Base-by-base conservation (phyloP, 2,329 filamentous ascomycete species). In the Chaetomium sp. region DNA sequence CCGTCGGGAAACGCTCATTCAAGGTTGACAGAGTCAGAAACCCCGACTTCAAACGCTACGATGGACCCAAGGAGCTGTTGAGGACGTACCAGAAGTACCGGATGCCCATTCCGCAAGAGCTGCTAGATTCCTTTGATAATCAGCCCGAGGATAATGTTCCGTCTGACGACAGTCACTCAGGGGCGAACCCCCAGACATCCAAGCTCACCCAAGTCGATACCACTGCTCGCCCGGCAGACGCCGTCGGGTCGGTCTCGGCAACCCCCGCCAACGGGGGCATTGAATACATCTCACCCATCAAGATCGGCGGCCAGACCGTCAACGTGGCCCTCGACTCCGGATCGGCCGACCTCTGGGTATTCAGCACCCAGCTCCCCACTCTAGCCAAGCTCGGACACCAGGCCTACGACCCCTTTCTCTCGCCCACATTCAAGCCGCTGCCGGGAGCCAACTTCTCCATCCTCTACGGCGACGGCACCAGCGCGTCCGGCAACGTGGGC, bases 251-350 rank as follows among this genome's bases (percentile, higher is more conserved):
- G 49, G 90, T 91, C 60, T 78, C 84, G 33, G 87, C 88, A 60
- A 87, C 84, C 31, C 86, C 88, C 13, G 85, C 88, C 68, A 77
- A 83, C 53, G 86, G 87, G 70, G 90, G 90, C 72, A 81, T 85
- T 56, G 86, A 91, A 65, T 93, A 91, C 72, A 82, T 93, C 13
- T 84, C 87, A 0, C 87, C 88, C 0, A 86, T 92, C 60, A 82
- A 74, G n/a, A 84, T 92, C 68, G 90, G 90, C 65, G 87, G 87
- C 5, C 89, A 92, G 77, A 83, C 81, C 4, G 72, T 92, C 64
- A 85, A 87, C 72, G 78, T 92, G 74, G 86, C 91, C 74, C 90
- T 92, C 73, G 90, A 92, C 76, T 89, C 88, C n/a, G 90, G 90
- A 63, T 91, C 89, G 1, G 85, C 89, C 13, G 90, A 92, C 75